Evolutionary conservation across 768 basidiomycete genomes (phyloP), one percentile per base, ranked within the genome.

Genomic region (Kwoniella mangroviensis): DNA sequence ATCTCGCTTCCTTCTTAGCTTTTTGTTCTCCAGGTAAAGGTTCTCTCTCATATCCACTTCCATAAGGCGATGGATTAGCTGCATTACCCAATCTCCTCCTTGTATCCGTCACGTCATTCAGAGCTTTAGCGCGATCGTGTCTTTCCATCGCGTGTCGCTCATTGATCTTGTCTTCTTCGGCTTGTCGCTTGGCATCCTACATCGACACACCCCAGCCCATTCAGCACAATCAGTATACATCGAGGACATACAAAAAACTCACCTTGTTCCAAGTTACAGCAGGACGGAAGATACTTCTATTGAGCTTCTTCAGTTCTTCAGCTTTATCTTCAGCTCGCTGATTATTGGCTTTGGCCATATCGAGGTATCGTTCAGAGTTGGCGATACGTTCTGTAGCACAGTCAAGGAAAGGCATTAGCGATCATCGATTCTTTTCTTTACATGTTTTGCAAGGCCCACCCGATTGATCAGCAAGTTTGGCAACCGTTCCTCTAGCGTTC

Each of bases 311-410:
- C 65, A 99, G 89, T 83, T 98, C 95, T 71, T 90, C 90, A 4
- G 94, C 93, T 82, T 89, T 92, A 85, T 99, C 96, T 67, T 90
- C 90, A n/a, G 96, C 95, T 3, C 92, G 90, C 54, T 86, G 85
- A 41, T 92, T 90, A 83, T 95, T 90, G 15, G 91, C 91, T 83
- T 92, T 98, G 61, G 95, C 87, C 63, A 94, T 89, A 81, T 98
- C 96, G 65, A 98, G 88, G 84, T 98, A 92, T 67, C 93, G 90
- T 83, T 98, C 94, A 34, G 96, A 97, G 81, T 93, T 93, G 28
- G 93, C 95, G 73, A 99, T 83, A 6, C 85, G 82, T 73, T 86
- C 85, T 85, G 70, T 2, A 15, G 11, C 9, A 60, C 24, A 61
- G 62, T 56, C 69, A 74, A 65, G 56, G 56, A 21, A 4, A 1